Conservation (phyloP, 495 filamentous ascomycete genomes). For the Aspergillus homomorphus region DNA sequence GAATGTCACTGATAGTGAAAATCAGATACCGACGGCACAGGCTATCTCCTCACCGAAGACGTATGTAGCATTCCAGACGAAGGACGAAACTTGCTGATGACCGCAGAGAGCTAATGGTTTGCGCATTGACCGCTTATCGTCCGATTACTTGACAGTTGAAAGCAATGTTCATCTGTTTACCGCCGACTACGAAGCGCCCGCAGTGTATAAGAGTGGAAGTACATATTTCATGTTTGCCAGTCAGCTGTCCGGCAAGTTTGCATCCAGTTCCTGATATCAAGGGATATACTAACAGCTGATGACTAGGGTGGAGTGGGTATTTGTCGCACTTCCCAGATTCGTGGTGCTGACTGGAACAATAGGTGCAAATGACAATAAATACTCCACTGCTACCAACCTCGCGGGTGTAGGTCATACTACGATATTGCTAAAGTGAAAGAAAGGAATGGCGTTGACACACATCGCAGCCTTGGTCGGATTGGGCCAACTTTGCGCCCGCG, state of each 20-base stretch:
- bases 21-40: constrained; percentile 47
- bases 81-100: neutral
- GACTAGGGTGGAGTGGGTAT: constrained; percentile 14
- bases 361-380: constrained; percentile 56
- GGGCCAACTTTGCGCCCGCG: constrained; percentile 55
- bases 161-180: constrained; percentile 40
- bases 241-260: constrained; percentile 39
- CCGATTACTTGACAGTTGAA: constrained; percentile 23
- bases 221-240: constrained; percentile 53
- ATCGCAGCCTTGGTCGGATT: constrained; percentile 53
- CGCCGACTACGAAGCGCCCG: constrained; percentile 43
- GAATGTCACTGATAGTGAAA: constrained; percentile 37
- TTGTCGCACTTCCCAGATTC: neutral
- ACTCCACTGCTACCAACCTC: constrained; percentile 40
- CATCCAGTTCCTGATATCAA: neutral
- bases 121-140: constrained; percentile 12
- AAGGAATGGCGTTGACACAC: no score
- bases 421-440: no score
- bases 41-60: constrained; percentile 63
- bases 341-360: neutral
- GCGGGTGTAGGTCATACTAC: constrained; percentile 23
- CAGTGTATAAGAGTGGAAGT: constrained; percentile 49
- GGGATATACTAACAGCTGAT: neutral
- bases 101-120: constrained; percentile 13
- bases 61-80: constrained; percentile 20